Evolutionary conservation across 2,329 filamentous ascomycete genomes (phyloP), one percentile per base, ranked within the genome.

Genomic region (Claviceps quebecensis): DNA sequence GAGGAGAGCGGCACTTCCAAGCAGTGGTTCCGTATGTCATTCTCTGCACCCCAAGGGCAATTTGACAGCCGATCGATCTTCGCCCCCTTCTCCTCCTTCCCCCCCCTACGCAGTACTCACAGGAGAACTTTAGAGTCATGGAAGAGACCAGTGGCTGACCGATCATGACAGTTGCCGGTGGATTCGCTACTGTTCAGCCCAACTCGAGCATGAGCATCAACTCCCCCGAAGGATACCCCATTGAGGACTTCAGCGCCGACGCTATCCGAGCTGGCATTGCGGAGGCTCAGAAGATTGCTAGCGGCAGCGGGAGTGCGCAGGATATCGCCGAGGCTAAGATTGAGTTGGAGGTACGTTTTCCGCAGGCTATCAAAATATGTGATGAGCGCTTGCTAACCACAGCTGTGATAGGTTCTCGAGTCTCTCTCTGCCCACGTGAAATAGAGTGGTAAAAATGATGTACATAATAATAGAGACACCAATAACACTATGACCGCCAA

Each of bases 271-370:
- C 84, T 66, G 91, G 96, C 77, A 88, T 97, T 63, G 73, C 87
- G 55, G 93, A 98, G 77, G 89, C 90, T 59, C 87, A 95, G 75
- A 97, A 96, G 83, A 84, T 97, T 67, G 89, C 84, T 63, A 82
- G 74, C 69, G 93, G 93, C 66, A 82, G 77, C 67, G 93, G 91
- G 65, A 96, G 88, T 71, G 93, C 96, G 81, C 84, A 89, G 74
- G 93, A 97, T 67, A 87, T 97, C 72, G 91, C 91, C 58, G 93
- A 98, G 82, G 93, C 93, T 60, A 97, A 96, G 82, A 91, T 98
- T 69, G 91, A 97, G 80, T 75, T 98, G 61, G 93, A 98, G 88
- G 91, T 95, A 55, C 23, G 65, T 61, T 17, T 19, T 44, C 19
- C 4, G 5, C 34, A 4, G 22, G 11, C n/a, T 13, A 22, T 9